Base-by-base conservation (phyloP, 768 basidiomycete species). In the Filobasidium wieringae region DNA sequence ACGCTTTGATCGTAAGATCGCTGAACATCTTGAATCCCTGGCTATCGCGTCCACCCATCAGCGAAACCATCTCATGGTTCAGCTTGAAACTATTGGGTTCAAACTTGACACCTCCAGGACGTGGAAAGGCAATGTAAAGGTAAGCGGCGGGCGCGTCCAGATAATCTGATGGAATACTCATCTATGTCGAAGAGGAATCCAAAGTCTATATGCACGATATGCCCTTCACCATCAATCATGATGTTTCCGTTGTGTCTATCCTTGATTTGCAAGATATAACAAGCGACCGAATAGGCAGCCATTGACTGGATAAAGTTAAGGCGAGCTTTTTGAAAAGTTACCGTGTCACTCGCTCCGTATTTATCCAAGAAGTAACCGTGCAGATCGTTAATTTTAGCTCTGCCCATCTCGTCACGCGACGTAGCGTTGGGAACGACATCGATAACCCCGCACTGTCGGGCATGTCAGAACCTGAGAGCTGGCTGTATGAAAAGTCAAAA, bases 231-330 rank as follows among this genome's bases (percentile, higher is more conserved):
- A 70, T 97, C 95, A 59, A 99, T 92, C 93, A 99, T 96, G 70
- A 99, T 97, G 72, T 99, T 99, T 29, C 95, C 95, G 68, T 99
- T 99, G 73, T 99, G 95, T 36, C 95, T 77, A 70, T 99, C 95
- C 76, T 99, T 99, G 77, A 99, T 92, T 74, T 99, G 95, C 41
- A 97, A 75, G 64, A 99, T 90, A 72, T 95, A 97, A 72, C 93
- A 97, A 7, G 91, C 89, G 26, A 97, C 85, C 31, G 93, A 97
- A 74, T 99, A 99, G 9, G 91, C 95, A 0, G 95, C 93, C 95
- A 97, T 99, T 1, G 90, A 93, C 70, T 95, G 92, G 57, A 99
- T 88, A 70, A 99, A 99, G 74, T 96, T 95, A 61, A 87, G 78
- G 17, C 91, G 84, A 41, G 95, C 95, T 62, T 81, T 80, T 71